Evolutionary conservation across 352 stramenopile species (phyloP).

Genomic region (Vaucheria bursata): DNA sequence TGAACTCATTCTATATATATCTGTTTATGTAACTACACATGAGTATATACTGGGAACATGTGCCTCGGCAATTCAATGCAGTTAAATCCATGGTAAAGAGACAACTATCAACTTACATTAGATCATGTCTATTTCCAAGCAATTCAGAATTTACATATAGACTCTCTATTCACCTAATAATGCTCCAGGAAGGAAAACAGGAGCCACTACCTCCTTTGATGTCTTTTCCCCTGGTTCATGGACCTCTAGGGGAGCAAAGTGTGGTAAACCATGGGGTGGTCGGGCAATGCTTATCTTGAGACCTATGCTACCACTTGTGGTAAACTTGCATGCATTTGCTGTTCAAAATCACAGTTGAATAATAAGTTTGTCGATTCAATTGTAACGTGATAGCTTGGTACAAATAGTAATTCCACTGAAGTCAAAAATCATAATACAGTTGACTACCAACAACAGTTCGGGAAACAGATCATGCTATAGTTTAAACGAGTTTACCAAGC

Average conservation of each 20-base stretch:
- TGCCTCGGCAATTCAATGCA: too few species aligned
- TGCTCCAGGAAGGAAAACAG: too few species aligned
- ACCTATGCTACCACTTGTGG: slow-evolving; percentile 51
- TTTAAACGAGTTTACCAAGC: background rate
- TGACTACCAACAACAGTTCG: background rate
- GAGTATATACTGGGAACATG: too few species aligned
- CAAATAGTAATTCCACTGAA: background rate
- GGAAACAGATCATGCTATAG: background rate
- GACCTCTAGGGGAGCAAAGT: background rate
- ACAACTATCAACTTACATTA: too few species aligned
- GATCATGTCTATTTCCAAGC: too few species aligned
- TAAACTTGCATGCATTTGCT: slow-evolving; percentile 55
- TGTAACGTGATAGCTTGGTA: background rate
- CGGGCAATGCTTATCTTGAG: slow-evolving; percentile 40
- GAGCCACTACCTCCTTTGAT: too few species aligned
- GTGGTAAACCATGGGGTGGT: background rate
- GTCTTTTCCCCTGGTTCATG: background rate
- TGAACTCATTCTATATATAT: too few species aligned
- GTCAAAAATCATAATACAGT: background rate
- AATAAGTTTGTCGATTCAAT: background rate
- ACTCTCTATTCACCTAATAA: too few species aligned
- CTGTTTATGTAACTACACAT: too few species aligned
- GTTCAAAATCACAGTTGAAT: background rate
- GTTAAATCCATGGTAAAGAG: too few species aligned
- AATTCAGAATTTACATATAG: too few species aligned